Conservation (phyloP, 352 stramenopile genomes). For the Phytophthora nicotianae region DNA sequence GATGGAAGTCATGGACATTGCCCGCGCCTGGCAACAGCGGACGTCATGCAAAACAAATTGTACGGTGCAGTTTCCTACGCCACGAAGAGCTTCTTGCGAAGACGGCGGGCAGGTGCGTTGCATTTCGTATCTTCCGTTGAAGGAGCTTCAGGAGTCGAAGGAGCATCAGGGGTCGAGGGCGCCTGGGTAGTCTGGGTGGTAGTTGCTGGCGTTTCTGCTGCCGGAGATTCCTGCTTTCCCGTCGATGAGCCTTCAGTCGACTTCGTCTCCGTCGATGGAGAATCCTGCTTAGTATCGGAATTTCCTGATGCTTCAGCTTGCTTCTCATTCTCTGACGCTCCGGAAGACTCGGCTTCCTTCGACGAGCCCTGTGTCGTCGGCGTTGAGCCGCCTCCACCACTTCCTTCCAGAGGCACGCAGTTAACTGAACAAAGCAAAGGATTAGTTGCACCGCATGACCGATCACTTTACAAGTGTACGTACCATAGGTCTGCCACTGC, state of each 20-base stretch:
- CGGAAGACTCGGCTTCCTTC: conserved; percentile 1
- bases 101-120: conserved; percentile 20
- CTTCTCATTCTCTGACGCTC: not conserved
- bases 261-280: conserved; percentile 4
- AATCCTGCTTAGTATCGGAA: not conserved
- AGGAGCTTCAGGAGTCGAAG: too few relatives aligned
- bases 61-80: too few relatives aligned
- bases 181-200: too few relatives aligned
- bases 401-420: conserved; percentile 27
- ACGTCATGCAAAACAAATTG: too few relatives aligned
- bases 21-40: too few relatives aligned
- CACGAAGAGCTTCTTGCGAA: conserved; percentile 14
- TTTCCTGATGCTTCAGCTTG: not conserved
- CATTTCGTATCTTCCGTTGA: conserved; percentile 19
- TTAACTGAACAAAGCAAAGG: too few relatives aligned
- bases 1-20: too few relatives aligned
- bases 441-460: too few relatives aligned
- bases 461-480: too few relatives aligned
- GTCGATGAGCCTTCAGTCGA: conserved; percentile 2
- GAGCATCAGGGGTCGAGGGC: too few relatives aligned
- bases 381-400: not conserved
- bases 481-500: conserved; percentile 50
- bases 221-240: not conserved
- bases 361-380: conserved; percentile 1
- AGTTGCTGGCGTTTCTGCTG: not conserved